Evolutionary conservation across 2,329 filamentous ascomycete species (phyloP), one percentile per base, ranked within the genome.

Genomic region (Nemania serpens): DNA sequence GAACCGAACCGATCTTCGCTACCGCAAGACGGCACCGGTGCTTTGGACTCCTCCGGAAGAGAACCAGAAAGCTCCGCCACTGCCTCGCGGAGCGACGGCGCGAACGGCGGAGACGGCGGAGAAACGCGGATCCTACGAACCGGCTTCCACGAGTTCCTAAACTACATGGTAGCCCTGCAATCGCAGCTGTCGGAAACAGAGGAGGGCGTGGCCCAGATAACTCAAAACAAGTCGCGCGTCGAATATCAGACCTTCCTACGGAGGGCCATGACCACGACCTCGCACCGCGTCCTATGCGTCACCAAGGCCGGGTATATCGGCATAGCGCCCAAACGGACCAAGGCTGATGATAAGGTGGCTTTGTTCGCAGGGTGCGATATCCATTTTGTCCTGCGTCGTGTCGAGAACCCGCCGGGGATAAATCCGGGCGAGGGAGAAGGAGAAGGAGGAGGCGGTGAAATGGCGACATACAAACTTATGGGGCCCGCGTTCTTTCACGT

Each of bases 91-190:
- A 41, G n/a, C n/a, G 29, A 36, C 29, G 10, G 20, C 17, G 36
- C 6, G 10, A 29, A 51, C 25, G 34, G 46, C 13, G 11, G 10
- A 17, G 18, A 36, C 4, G 25, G 5, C 17, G 33, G 13, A 45
- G 48, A 61, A 48, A 45, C 46, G 2, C 25, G 25, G 13, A 45
- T 41, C 7, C 17, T 53, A 25, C 59, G 55, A 10, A 56, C 48
- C 2, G 59, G 55, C 4, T 62, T 62, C 25, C 59, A 52, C 25
- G 49, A 54, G n/a, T 58, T 54, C 39, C n/a, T 58, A n/a, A 49
- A 49, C 22, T 53, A 43, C n/a, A n/a, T 62, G 1, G 12, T 20
- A 12, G 5, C 39, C 5, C 20, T 47, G 2, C 47, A 46, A 29
- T 17, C 37, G 11, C 47, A 51, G 33, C 13, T 59, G 18, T 37